Conservation (phyloP, 2,329 filamentous ascomycete species). For the Claviceps lovelessii region DNA sequence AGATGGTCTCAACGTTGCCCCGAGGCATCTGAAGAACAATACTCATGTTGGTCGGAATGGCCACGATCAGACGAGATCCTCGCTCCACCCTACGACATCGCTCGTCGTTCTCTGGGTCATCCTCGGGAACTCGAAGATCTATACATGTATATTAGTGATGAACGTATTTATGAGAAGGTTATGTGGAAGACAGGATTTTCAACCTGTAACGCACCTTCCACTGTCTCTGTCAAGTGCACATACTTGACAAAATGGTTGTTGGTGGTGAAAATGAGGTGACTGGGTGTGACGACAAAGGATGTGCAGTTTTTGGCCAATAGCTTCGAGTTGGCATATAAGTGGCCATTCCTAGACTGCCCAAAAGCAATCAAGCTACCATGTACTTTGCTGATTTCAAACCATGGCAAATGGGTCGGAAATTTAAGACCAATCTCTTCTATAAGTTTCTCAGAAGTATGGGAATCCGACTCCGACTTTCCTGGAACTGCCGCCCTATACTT, state of each 20-base stretch:
- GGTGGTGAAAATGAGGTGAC: slow-evolving; percentile 83
- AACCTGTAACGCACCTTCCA: slow-evolving; percentile 38
- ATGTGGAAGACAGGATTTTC: not conserved
- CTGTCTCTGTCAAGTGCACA: slow-evolving; percentile 54
- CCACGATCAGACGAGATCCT: slow-evolving; percentile 72
- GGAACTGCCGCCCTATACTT: slow-evolving; percentile 18
- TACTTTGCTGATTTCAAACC: slow-evolving; percentile 33
- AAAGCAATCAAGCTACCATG: slow-evolving; percentile 31
- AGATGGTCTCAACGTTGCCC: slow-evolving; percentile 91
- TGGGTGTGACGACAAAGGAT: slow-evolving; percentile 68
- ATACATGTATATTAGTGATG: not conserved
- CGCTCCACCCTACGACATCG: slow-evolving; percentile 84
- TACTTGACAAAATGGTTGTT: slow-evolving; percentile 89
- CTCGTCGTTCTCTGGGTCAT: slow-evolving; percentile 86
- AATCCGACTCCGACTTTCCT: not conserved
- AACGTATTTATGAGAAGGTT: not conserved
- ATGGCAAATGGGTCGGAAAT: slow-evolving; percentile 36
- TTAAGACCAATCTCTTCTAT: slow-evolving; percentile 22
- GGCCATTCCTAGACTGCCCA: slow-evolving; percentile 61
- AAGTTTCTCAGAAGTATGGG: not conserved
- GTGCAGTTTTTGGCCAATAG: slow-evolving; percentile 77
- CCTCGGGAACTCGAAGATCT: slow-evolving; percentile 70
- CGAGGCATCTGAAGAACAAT: slow-evolving; percentile 88
- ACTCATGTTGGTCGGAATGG: slow-evolving; percentile 75
- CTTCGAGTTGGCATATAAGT: slow-evolving; percentile 62